Evolutionary conservation across 2,329 filamentous ascomycete species (phyloP), one percentile per base, ranked within the genome.

Genomic region (Ophiostoma montium): DNA sequence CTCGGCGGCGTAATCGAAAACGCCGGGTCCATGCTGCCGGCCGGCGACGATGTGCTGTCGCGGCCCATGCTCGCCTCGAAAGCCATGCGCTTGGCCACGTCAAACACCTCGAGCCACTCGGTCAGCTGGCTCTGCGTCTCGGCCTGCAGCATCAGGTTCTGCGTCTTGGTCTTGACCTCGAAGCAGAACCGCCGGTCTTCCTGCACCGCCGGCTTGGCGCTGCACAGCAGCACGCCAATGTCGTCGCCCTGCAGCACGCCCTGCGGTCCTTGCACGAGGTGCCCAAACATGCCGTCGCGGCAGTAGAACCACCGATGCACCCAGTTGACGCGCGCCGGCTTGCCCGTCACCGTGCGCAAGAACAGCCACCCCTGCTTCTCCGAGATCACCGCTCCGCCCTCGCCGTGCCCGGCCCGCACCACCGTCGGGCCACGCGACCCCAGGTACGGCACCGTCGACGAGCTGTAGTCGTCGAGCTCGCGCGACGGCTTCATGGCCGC

Each of bases 361-460:
- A 89, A 94, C 2, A 98, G 68, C 92, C 92, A 98, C 3, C 90
- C 89, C 63, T 96, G 92, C 64, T 95, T 96, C 64, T 95, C 89
- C 8, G 70, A 70, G 30, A 76, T 64, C 43, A 69, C 65, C n/a
- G 67, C 55, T 59, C 69, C 61, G 63, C 69, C 62, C 63, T 76
- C 60, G 60, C 70, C 68, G 63, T 76, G 60, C 60, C 70, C 68
- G 6, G 35, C 12, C 50, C 81, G 80, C 11, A 83, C 66, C 47
- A 74, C 76, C 1, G 35, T 33, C 4, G 86, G 79, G 1, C 82
- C 75, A 30, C 71, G 80, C 11, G 74, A 84, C 7, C 86, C 84
- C 16, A 95, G 72, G 60, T 87, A 95, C 8, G 89, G 86, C 3
- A 95, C 87, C 0, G 90, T 95, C 1, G 86, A 94, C 8, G 84